Conservation (phyloP, 2,329 filamentous ascomycete species). For the Phaeosphaeriaceae sp. region DNA sequence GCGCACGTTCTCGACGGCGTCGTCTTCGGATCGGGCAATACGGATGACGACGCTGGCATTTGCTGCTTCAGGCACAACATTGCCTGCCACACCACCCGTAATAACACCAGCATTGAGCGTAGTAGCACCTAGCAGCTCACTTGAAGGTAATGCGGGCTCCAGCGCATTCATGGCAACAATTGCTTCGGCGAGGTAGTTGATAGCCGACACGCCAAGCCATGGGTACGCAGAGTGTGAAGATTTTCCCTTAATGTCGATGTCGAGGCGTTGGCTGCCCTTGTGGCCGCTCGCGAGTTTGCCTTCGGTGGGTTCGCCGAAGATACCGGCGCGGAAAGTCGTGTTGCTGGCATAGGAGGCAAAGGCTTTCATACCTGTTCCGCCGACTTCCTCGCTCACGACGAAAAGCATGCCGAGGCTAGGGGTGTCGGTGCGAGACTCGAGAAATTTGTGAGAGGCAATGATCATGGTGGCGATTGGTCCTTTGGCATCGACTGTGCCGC, state of each 20-base stretch:
- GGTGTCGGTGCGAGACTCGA: conserved; percentile 51
- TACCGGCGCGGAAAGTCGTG: conserved; percentile 68
- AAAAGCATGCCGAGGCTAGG: conserved; percentile 57
- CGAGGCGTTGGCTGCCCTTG: conserved; percentile 78
- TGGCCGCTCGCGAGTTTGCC: conserved; percentile 85
- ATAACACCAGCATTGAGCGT: conserved; percentile 85
- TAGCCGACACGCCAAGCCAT: conserved; percentile 83
- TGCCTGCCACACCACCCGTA: conserved; percentile 81
- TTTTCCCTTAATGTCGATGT: conserved; percentile 71
- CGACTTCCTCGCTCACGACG: conserved; percentile 80
- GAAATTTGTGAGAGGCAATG: conserved; percentile 65
- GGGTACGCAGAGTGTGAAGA: conserved; percentile 90
- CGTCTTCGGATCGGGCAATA: conserved; percentile 27
- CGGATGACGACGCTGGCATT: conserved; percentile 68
- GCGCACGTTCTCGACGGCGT: conserved; percentile 21
- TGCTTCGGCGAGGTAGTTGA: conserved; percentile 76
- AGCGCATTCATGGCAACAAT: conserved; percentile 67
- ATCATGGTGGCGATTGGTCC: conserved; percentile 72
- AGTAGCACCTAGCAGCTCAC: conserved; percentile 54
- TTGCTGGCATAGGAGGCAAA: conserved; percentile 45
- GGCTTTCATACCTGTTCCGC: conserved; percentile 77
- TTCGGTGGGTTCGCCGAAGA: conserved; percentile 93
- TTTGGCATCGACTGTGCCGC: conserved; percentile 71
- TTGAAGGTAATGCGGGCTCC: conserved; percentile 52
- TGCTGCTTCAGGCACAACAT: conserved; percentile 81